Evolutionary conservation across 2,329 filamentous ascomycete genomes (phyloP), one percentile per base, ranked within the genome.

Genomic region (Pseudogymnoascus verrucosus): DNA sequence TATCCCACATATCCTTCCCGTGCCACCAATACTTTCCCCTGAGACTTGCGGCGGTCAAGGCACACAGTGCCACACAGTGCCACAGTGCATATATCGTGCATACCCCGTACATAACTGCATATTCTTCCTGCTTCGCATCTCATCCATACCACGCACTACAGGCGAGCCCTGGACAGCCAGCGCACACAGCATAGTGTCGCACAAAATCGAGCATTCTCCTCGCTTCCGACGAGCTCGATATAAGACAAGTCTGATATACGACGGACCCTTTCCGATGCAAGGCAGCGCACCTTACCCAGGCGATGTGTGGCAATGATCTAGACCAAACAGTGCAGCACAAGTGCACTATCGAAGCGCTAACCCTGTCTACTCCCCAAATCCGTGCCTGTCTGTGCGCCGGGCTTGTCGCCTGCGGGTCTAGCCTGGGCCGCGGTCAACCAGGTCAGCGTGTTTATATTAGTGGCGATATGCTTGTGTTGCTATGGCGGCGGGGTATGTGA

Each of bases 21-120:
- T 57, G 1, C 26, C 47, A 31, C 47, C 14, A 51, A 54, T 31
- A 3, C 42, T 3, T 1, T 26, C 42, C 42, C 42, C 42, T 26
- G 42, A 26, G 11, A 23, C 10, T 23, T 23, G 11, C 10, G 42
- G 11, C 10, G 42, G 42, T 47, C 12, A 23, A 23, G 40, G n/a
- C 2, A 31, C 47, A 51, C 28, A 31, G 28, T 31, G 26, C 26
- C 26, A 28, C 26, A 28, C 26, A 28, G 7, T 28, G 5, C 26
- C 44, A 51, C 44, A 51, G 14, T 21, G 47, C 47, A 54, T 31
- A 54, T 31, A 54, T 57, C 8, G 47, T 34, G n/a, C 47, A 57
- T 57, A 57, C 47, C 47, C 47, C 47, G 26, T 57, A 57, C 47
- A 57, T 57, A 57, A 57, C 26, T 57, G 8, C n/a, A 34, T 57